These are phyloP conservation scores for Hibiscus tridactylites DNA, from an alignment of 345 rosid species.

Conservation along the genomic window DNA sequence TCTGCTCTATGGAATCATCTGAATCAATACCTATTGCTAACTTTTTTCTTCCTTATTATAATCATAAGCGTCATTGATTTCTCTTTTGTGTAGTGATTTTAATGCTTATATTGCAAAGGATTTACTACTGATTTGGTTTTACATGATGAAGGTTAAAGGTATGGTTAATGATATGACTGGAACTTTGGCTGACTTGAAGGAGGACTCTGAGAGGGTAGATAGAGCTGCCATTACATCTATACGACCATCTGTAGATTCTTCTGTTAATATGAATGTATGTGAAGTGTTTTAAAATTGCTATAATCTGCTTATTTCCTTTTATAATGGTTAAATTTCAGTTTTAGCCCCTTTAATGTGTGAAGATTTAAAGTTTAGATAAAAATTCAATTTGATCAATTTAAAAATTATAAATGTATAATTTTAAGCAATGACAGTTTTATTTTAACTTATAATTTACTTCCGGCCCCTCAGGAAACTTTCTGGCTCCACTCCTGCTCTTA, in stretches of 20 bases:
- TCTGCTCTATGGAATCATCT: background rate
- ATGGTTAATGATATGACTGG: conserved; percentile 28
- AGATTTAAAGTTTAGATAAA: too few relatives aligned
- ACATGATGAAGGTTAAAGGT: conserved; percentile 38
- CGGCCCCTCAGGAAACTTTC: too few relatives aligned
- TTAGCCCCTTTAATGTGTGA: too few relatives aligned
- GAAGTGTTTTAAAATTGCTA: conserved; percentile 6
- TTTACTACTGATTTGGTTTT: conserved; percentile 11
- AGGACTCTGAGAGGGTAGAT: conserved; percentile 46
- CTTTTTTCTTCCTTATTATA: background rate
- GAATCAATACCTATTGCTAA: background rate
- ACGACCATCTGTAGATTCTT: conserved; percentile 52
- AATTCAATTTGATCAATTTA: too few relatives aligned
- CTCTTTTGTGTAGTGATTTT: background rate
- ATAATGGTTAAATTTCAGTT: too few relatives aligned
- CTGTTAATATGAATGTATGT: conserved; percentile 52
- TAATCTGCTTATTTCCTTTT: conserved; percentile 2
- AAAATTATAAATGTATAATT: too few relatives aligned
- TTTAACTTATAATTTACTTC: too few relatives aligned
- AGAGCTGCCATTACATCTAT: conserved; percentile 33
- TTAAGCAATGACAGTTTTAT: too few relatives aligned
- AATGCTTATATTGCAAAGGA: background rate
- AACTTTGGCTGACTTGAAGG: conserved; percentile 28
- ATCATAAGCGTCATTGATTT: background rate
- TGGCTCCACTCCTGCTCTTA: conserved; percentile 18